A percentile compares a stretch with the other conserved stretches of the same genome.
phyloP scores from a whole-genome alignment of 1,139 yeast genomes.

The Pichia sp. region DNA sequence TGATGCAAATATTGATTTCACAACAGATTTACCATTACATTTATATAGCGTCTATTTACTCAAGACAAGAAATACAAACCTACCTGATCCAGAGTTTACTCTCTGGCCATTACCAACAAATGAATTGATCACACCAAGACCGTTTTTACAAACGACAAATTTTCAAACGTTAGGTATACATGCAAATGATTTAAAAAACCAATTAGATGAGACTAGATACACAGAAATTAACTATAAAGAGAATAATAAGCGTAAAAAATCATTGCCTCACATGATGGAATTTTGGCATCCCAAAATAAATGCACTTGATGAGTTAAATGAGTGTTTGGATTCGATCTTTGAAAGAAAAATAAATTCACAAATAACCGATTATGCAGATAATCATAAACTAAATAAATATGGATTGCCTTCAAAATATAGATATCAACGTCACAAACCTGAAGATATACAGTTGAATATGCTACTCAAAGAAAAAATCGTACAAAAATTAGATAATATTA shows the following conservation, averaged over 20 bases:
- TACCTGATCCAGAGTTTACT: slow-evolving; percentile 38
- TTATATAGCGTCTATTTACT: slow-evolving; percentile 42
- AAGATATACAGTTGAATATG: slow-evolving; percentile 3
- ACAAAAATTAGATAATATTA: slow-evolving; percentile 7
- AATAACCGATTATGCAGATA: not conserved
- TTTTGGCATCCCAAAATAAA: slow-evolving; percentile 10
- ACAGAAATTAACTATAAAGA: slow-evolving; percentile 5
- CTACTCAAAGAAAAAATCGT: slow-evolving; percentile 4
- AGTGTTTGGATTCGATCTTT: slow-evolving; percentile 33
- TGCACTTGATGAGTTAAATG: slow-evolving; percentile 9
- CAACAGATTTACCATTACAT: slow-evolving; percentile 47
- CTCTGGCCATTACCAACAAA: slow-evolving; percentile 41
- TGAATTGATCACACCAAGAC: slow-evolving; percentile 32
- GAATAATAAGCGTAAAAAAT: not conserved
- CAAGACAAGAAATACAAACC: slow-evolving; percentile 32
- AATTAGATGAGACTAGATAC: slow-evolving; percentile 4
- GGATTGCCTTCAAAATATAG: not conserved
- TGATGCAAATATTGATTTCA: slow-evolving; percentile 38
- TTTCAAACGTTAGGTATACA: not conserved
- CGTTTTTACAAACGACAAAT: slow-evolving; percentile 3
- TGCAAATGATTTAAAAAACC: not conserved
- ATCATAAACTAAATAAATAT: not conserved
- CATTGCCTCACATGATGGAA: slow-evolving; percentile 4
- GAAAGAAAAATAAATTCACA: slow-evolving; percentile 30
- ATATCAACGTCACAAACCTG: slow-evolving; percentile 3